Evolutionary conservation across 176 grass and related monocot species (phyloP).

Genomic region (Triticum timopheevii): DNA sequence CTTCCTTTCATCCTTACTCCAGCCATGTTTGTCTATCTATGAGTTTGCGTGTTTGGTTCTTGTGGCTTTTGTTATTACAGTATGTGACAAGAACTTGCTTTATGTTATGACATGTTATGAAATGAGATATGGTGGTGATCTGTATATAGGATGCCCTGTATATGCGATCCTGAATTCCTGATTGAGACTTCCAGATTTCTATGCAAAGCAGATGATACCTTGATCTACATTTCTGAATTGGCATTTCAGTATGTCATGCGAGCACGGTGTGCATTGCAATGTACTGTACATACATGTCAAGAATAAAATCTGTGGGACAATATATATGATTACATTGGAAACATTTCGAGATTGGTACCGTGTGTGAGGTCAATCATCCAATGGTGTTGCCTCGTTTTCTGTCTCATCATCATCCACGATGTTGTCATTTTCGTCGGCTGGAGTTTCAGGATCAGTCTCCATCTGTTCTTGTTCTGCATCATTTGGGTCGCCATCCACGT

Average conservation of each 20-base stretch:
- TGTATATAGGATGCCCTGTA: background rate
- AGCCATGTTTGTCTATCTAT: background rate
- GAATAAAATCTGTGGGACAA: background rate
- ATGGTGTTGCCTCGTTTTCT: conserved; percentile 19
- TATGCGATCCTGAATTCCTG: background rate
- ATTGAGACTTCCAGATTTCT: background rate
- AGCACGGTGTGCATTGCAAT: background rate
- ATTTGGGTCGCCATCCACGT: conserved; percentile 36
- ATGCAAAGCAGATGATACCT: conserved; percentile 17
- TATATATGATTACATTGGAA: background rate
- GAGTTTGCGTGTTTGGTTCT: background rate
- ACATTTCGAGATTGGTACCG: conserved; percentile 20
- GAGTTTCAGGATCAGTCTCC: conserved; percentile 28
- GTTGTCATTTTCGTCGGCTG: conserved; percentile 29
- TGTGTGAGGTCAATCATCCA: conserved; percentile 31
- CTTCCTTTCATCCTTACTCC: background rate
- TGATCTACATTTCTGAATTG: background rate
- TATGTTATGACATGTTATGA: background rate
- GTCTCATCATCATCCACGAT: conserved; percentile 37
- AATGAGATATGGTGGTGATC: background rate
- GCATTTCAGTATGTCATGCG: background rate
- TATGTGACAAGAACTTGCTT: background rate
- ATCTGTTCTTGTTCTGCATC: conserved; percentile 34
- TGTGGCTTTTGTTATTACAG: background rate
- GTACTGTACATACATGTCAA: background rate